Evolutionary conservation across 352 stramenopile genomes (phyloP).

Genomic region (Blastocystis hominis): DNA sequence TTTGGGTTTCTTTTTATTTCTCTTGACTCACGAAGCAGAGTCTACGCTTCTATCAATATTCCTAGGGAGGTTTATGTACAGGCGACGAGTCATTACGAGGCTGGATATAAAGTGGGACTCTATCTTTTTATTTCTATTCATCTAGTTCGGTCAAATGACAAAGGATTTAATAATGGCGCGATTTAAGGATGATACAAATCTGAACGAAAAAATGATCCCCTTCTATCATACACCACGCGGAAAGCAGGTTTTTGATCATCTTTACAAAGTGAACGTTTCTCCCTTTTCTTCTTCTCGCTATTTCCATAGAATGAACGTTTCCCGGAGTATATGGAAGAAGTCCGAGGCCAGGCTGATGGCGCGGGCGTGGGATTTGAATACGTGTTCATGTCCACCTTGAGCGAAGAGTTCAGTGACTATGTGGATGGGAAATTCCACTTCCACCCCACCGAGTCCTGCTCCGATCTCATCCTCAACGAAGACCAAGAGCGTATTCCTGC

Average conservation of each 20-base stretch:
- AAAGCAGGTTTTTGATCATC: constrained; percentile 52
- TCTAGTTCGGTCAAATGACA: constrained; percentile 18
- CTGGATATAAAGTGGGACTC: background rate
- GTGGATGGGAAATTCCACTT: background rate
- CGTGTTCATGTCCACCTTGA: constrained; percentile 55
- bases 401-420: constrained; percentile 56
- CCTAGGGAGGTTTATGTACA: background rate
- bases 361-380: constrained; percentile 1
- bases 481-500: background rate
- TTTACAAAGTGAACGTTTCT: constrained; percentile 23
- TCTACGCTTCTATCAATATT: background rate
- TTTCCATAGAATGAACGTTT: constrained; percentile 17
- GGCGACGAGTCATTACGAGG: constrained; percentile 2
- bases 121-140: background rate
- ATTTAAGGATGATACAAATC: constrained; percentile 22
- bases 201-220: constrained; percentile 53
- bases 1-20: background rate
- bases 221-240: constrained; percentile 25
- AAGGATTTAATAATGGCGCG: background rate
- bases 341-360: constrained; percentile 7
- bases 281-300: background rate
- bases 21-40: background rate
- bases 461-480: constrained; percentile 53
- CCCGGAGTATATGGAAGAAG: constrained; percentile 54
- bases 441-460: constrained; percentile 5